Conservation (phyloP, 352 stramenopile species). For the Phytophthora europaea region DNA sequence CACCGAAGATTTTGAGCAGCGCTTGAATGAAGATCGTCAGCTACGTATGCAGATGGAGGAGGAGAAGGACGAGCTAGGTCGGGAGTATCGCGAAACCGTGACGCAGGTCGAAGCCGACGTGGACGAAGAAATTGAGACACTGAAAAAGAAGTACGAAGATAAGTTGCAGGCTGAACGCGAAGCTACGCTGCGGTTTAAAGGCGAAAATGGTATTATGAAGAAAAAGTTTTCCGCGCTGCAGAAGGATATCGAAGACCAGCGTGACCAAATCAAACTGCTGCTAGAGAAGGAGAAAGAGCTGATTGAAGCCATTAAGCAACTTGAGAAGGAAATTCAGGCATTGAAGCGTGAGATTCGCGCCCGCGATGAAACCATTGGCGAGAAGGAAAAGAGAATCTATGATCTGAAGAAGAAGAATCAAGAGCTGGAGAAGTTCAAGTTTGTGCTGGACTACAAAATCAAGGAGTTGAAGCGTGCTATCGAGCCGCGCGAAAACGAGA, state of each 20-base stretch:
- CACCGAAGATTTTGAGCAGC: constrained; percentile 92
- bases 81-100: constrained; percentile 84
- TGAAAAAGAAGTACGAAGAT: constrained; percentile 91
- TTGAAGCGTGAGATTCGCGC: constrained; percentile 96
- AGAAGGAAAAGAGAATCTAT: constrained; percentile 97
- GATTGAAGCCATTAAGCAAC: constrained; percentile 83
- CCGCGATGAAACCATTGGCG: constrained; percentile 94
- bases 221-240: constrained; percentile 93
- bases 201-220: constrained; percentile 95
- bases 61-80: constrained; percentile 86
- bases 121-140: constrained; percentile 87
- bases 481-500: constrained; percentile 95
- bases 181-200: constrained; percentile 92
- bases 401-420: constrained; percentile 97
- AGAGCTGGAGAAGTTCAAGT: constrained; percentile 97
- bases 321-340: constrained; percentile 94
- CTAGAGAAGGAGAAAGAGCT: constrained; percentile 91
- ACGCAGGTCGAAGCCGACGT: constrained; percentile 87
- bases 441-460: constrained; percentile 98
- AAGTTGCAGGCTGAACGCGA: constrained; percentile 90
- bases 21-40: constrained; percentile 89
- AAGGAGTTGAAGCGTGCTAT: constrained; percentile 97
- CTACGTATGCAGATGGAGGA: constrained; percentile 86
- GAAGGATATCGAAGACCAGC: constrained; percentile 94
- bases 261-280: constrained; percentile 90